Percentiles rank a stretch among this genome's conserved stretches.
phyloP scores from a whole-genome alignment of 768 basidiomycete genomes.

The Glaciozyma martinii region DNA sequence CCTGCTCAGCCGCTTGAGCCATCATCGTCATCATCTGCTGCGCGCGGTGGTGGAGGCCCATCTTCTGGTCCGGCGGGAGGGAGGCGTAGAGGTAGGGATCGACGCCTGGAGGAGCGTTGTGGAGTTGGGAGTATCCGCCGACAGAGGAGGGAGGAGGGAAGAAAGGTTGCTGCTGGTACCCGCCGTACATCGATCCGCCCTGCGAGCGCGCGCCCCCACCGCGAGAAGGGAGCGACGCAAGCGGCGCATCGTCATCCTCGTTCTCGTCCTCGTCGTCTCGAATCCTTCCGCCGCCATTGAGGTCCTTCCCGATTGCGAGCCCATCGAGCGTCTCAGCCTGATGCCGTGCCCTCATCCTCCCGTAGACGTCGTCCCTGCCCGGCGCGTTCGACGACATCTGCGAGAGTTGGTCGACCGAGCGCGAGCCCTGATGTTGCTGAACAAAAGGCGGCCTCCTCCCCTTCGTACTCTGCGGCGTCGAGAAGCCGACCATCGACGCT shows the following conservation, averaged over 20 bases:
- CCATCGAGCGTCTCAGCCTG: slow-evolving; percentile 22
- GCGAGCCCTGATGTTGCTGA: background rate
- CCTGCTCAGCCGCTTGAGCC: slow-evolving; percentile 3
- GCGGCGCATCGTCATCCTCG: slow-evolving; percentile 24
- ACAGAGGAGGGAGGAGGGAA: slow-evolving; percentile 1
- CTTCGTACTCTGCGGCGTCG: background rate
- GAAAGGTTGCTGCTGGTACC: background rate
- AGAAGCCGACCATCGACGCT: background rate
- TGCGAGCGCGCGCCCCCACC: background rate
- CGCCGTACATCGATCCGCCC: background rate
- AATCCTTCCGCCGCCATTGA: slow-evolving; percentile 14
- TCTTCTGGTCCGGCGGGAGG: slow-evolving; percentile 30
- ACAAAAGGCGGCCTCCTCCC: background rate
- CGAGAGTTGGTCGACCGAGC: background rate
- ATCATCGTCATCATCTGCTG: slow-evolving; percentile 31
- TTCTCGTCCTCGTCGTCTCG: slow-evolving; percentile 11
- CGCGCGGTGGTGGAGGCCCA: slow-evolving; percentile 28
- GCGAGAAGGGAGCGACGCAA: slow-evolving; percentile 17
- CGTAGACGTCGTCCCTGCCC: slow-evolving; percentile 2
- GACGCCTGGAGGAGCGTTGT: slow-evolving; percentile 24
- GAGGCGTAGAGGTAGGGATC: slow-evolving; percentile 27
- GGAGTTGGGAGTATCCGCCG: slow-evolving; percentile 27
- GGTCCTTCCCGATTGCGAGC: slow-evolving; percentile 19
- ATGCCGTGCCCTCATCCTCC: slow-evolving; percentile 29
- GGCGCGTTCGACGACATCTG: background rate